Percentiles rank a stretch among this genome's conserved stretches.
phyloP scores from a whole-genome alignment of 2,329 filamentous ascomycete genomes.

The Fusarium brachygibbosum region DNA sequence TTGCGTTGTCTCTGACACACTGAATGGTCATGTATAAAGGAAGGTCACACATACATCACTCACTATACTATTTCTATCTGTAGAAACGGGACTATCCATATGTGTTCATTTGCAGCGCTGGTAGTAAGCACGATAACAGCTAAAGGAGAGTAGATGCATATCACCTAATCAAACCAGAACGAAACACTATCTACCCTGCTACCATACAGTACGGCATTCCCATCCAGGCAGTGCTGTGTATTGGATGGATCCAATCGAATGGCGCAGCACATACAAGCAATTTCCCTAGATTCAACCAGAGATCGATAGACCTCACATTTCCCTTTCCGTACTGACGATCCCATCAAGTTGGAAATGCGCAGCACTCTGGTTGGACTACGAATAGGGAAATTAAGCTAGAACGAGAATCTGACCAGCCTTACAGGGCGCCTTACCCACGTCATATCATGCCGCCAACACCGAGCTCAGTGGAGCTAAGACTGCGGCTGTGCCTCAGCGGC shows the following conservation, averaged over 20 bases:
- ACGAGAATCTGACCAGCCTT: conserved; percentile 16
- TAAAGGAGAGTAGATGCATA: not conserved
- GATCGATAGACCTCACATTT: not conserved
- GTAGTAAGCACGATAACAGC: not conserved
- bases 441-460: conserved; percentile 11
- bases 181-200: not conserved
- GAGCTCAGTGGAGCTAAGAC: conserved; percentile 1
- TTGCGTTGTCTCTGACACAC: not conserved
- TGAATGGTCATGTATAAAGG: no score
- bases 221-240: not conserved
- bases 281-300: not conserved
- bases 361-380: not conserved
- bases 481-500: conserved; percentile 21
- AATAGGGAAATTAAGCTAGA: not conserved
- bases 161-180: not conserved
- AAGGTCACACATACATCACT: not conserved
- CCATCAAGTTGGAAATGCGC: not conserved
- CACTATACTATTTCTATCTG: not conserved
- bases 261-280: not conserved
- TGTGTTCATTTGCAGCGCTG: not conserved
- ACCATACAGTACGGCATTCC: not conserved
- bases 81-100: not conserved
- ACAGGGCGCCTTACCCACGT: conserved; percentile 9
- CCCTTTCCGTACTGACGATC: not conserved
- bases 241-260: not conserved